phyloP scores from a whole-genome alignment of 805 yeast genomes.

The Kodamaea jinghongensis region DNA sequence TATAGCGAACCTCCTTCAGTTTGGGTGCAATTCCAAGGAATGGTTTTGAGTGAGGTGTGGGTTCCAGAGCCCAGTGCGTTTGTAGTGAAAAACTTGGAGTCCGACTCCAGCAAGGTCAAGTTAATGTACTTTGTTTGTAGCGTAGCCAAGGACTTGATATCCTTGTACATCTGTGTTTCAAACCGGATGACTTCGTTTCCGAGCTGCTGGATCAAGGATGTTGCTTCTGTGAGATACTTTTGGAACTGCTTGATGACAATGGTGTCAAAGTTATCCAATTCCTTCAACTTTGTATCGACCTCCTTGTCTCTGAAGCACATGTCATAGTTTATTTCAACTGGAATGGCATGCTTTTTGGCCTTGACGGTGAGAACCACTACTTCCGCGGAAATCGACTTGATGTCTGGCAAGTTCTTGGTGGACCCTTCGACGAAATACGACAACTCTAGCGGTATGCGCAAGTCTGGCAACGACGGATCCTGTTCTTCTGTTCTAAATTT shows the following conservation, averaged over 20 bases:
- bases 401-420: conserved; percentile 27
- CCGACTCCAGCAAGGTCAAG: conserved; percentile 23
- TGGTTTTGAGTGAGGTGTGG: conserved; percentile 19
- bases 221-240: conserved; percentile 23
- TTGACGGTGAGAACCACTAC: conserved; percentile 35
- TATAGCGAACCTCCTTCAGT: conserved; percentile 18
- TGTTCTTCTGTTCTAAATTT: conserved; percentile 19
- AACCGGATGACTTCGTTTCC: conserved; percentile 34
- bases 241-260: conserved; percentile 34
- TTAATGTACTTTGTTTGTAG: conserved; percentile 34
- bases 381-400: conserved; percentile 33
- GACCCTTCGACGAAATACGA: conserved; percentile 19
- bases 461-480: conserved; percentile 11
- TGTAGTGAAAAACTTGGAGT: conserved; percentile 14
- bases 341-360: conserved; percentile 35
- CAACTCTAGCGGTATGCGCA: conserved; percentile 34
- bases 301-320: conserved; percentile 36
- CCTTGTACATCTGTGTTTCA: conserved; percentile 35
- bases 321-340: conserved; percentile 40
- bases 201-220: conserved; percentile 28
- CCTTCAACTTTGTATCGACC: conserved; percentile 23
- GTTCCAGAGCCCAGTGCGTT: conserved; percentile 18
- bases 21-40: conserved; percentile 30
- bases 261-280: conserved; percentile 29
- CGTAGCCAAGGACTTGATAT: conserved; percentile 34